A percentile compares a stretch with the other conserved stretches of the same genome.
Evolutionary conservation across 306 rosid genomes (phyloP).

Genomic region (peach (Prunus persica)): DNA sequence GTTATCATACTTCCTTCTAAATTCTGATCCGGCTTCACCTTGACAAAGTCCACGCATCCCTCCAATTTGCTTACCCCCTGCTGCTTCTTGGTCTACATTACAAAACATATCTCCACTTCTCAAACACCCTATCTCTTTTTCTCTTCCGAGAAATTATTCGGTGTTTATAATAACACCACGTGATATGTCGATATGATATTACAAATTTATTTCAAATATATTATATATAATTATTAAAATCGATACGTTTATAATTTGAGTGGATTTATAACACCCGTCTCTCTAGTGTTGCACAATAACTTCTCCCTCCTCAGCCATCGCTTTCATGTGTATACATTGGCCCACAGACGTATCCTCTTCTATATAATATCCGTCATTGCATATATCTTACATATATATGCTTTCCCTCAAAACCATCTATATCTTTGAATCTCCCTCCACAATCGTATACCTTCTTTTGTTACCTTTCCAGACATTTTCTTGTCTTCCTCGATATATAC

Average conservation of each 20-base stretch:
- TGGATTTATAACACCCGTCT: background rate
- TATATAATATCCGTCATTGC: background rate
- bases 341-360: background rate
- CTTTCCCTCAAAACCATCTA: background rate
- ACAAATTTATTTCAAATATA: too few relatives aligned
- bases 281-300: too few relatives aligned
- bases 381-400: background rate
- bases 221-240: too few relatives aligned
- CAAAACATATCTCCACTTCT: background rate
- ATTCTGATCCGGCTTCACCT: background rate
- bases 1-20: background rate
- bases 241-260: too few relatives aligned
- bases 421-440: background rate
- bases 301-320: background rate
- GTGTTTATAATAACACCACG: too few relatives aligned
- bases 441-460: background rate
- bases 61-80: background rate
- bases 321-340: background rate
- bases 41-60: constrained; percentile 15
- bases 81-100: too few relatives aligned
- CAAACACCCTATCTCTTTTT: background rate
- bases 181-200: background rate
- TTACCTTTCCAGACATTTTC: background rate
- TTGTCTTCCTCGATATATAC: background rate
- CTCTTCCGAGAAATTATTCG: background rate